Evolutionary conservation across 75 land plant genomes (phyloP).

Genomic region (Cryptomeria japonica): DNA sequence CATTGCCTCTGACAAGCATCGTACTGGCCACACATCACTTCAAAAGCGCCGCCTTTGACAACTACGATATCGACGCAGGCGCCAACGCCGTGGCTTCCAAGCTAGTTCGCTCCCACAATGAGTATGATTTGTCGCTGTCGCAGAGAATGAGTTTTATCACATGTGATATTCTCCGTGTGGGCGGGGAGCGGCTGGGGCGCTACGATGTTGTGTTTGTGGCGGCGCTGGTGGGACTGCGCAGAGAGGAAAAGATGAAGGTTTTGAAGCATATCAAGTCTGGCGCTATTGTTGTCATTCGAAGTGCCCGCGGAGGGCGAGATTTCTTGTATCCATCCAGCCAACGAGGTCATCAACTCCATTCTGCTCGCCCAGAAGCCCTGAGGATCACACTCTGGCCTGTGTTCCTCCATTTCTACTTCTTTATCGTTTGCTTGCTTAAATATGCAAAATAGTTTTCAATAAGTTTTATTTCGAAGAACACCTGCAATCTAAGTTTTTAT

Average conservation of each 20-base stretch:
- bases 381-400: too few relatives aligned
- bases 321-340: constrained; percentile 26
- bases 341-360: too few relatives aligned
- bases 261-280: constrained; percentile 8
- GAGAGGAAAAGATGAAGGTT: constrained; percentile 6
- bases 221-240: constrained; percentile 18
- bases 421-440: too few relatives aligned
- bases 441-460: too few relatives aligned
- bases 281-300: background rate
- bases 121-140: background rate
- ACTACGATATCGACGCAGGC: constrained; percentile 12
- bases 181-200: background rate
- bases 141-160: background rate
- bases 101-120: background rate
- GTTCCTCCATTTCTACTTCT: too few relatives aligned
- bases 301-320: constrained; percentile 13
- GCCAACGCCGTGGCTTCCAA: constrained; percentile 16
- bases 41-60: constrained; percentile 6
- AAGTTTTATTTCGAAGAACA: too few relatives aligned
- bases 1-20: constrained; percentile 14
- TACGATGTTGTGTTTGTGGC: constrained; percentile 20
- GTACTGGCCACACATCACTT: constrained; percentile 16
- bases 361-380: too few relatives aligned
- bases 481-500: too few relatives aligned
- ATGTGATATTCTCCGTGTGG: background rate